Conservation (phyloP, 225 moss, liverwort and hornwort genomes). For the Polytrichum commune region DNA sequence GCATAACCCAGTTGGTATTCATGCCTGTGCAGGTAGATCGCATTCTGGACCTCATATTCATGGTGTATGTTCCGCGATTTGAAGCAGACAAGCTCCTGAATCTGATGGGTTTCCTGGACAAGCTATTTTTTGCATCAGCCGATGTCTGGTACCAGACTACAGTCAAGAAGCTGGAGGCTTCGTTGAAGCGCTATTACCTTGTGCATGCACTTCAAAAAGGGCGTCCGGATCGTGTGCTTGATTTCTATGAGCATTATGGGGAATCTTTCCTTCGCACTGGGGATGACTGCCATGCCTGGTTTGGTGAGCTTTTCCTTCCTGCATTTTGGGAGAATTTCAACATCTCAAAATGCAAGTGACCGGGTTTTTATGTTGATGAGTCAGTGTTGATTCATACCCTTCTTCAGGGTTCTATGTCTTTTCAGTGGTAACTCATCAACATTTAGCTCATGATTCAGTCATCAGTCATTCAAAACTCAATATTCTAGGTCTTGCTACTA, state of each 20-base stretch:
- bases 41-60: conserved; percentile 78
- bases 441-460: too few relatives aligned
- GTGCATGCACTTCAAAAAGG: conserved; percentile 82
- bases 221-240: conserved; percentile 64
- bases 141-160: conserved; percentile 71
- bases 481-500: too few relatives aligned
- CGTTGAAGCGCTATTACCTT: conserved; percentile 80
- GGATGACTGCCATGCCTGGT: conserved; percentile 89
- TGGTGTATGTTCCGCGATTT: conserved; percentile 70
- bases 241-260: conserved; percentile 80
- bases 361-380: background rate
- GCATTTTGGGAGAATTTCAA: background rate
- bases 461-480: too few relatives aligned
- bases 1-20: too few relatives aligned
- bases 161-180: conserved; percentile 70
- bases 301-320: conserved; percentile 48
- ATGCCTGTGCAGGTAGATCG: conserved; percentile 66
- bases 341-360: too few relatives aligned
- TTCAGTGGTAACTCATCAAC: too few relatives aligned
- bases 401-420: too few relatives aligned
- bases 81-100: conserved; percentile 80
- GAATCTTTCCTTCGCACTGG: conserved; percentile 67
- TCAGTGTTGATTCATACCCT: too few relatives aligned
- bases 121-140: conserved; percentile 62
- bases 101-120: conserved; percentile 65